Evolutionary conservation across 306 rosid genomes (phyloP).

Genomic region (Myrica gale): DNA sequence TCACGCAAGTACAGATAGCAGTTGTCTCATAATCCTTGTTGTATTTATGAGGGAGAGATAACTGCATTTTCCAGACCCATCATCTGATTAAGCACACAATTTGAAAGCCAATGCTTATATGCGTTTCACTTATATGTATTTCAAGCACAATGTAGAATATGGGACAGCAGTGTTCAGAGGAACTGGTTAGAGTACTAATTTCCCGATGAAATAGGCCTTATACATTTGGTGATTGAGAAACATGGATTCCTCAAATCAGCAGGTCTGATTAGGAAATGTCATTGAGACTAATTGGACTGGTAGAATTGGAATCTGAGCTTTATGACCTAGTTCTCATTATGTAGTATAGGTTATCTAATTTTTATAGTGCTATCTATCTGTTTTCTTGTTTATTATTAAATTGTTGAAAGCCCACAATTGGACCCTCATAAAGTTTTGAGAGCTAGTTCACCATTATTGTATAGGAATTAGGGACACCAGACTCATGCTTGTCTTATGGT

Average conservation of each 20-base stretch:
- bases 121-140: background rate
- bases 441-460: background rate
- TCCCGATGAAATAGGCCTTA: background rate
- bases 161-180: slow-evolving; percentile 24
- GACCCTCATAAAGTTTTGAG: background rate
- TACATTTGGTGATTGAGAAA: slow-evolving; percentile 16
- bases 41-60: slow-evolving; percentile 2
- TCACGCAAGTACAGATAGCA: slow-evolving; percentile 11
- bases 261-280: background rate
- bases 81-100: background rate
- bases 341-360: background rate
- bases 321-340: background rate
- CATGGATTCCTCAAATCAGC: slow-evolving; percentile 7
- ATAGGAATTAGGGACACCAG: background rate
- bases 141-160: slow-evolving; percentile 10
- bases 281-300: background rate
- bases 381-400: background rate
- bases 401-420: background rate
- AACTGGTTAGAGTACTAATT: background rate
- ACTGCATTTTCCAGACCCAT: slow-evolving; percentile 9
- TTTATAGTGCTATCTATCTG: background rate
- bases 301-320: background rate
- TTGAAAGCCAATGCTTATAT: background rate
- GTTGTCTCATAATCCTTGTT: slow-evolving; percentile 7
- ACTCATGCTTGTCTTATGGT: background rate